phyloP scores from a whole-genome alignment of 495 filamentous ascomycete genomes.

The Aspergillus panamensis region DNA sequence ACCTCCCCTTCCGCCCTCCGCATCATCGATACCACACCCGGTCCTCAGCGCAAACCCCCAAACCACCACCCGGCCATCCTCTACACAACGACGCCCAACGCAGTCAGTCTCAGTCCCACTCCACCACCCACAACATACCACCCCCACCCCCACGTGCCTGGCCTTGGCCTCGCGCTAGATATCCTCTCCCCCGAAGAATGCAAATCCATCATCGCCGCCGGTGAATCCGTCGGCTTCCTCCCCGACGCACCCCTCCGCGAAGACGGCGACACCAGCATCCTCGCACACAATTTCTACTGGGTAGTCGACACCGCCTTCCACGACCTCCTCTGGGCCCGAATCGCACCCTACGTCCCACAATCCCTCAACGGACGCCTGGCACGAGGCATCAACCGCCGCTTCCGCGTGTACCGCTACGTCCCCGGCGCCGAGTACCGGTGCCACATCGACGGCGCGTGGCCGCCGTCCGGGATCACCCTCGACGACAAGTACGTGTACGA shows the following conservation, averaged over 20 bases:
- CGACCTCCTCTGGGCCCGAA: slow-evolving; percentile 37
- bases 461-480: slow-evolving; percentile 34
- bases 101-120: slow-evolving; percentile 29
- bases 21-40: slow-evolving; percentile 35
- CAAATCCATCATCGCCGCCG: slow-evolving; percentile 37
- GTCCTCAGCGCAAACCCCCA: slow-evolving; percentile 36
- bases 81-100: slow-evolving; percentile 34
- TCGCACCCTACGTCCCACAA: slow-evolving; percentile 30
- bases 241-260: slow-evolving; percentile 39
- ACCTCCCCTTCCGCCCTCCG: slow-evolving; percentile 30
- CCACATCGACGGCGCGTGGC: slow-evolving; percentile 41
- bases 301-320: slow-evolving; percentile 38
- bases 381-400: slow-evolving; percentile 38
- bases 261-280: slow-evolving; percentile 38
- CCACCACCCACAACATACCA: slow-evolving; percentile 32
- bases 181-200: slow-evolving; percentile 34
- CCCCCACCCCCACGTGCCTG: slow-evolving; percentile 37
- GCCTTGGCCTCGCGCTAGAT: slow-evolving; percentile 35
- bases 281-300: slow-evolving; percentile 46
- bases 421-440: slow-evolving; percentile 40
- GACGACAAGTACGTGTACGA: slow-evolving; percentile 40
- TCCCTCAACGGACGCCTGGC: slow-evolving; percentile 32
- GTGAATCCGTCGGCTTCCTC: slow-evolving; percentile 37
- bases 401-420: slow-evolving; percentile 41
- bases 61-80: slow-evolving; percentile 41